Conservation (phyloP, 2,329 filamentous ascomycete genomes). For the Cladophialophora carrionii region DNA sequence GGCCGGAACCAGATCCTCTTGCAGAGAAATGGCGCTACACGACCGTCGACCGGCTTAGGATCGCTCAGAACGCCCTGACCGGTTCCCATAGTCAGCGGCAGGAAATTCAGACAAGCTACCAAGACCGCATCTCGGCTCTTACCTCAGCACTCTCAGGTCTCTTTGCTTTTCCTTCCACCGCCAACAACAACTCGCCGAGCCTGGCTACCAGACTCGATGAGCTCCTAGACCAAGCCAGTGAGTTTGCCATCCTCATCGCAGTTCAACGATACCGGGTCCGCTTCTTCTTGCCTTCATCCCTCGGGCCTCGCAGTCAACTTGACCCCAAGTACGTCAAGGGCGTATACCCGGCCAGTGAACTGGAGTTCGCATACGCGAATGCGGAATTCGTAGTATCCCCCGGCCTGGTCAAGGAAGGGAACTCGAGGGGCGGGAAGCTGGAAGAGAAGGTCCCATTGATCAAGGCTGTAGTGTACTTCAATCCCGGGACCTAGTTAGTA, state of each 20-base stretch:
- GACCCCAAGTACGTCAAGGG: not conserved
- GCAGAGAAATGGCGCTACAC: constrained; percentile 5
- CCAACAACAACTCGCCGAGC: not conserved
- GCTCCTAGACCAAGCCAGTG: not conserved
- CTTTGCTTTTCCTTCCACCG: no score
- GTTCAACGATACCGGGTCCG: constrained; percentile 1
- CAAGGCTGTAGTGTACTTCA: constrained; percentile 6
- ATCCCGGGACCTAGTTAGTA: no score
- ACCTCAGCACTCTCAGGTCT: not conserved
- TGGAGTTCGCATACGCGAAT: not conserved
- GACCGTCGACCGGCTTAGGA: constrained; percentile 1
- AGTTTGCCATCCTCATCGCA: not conserved
- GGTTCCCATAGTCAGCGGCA: not conserved
- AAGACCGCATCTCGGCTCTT: not conserved
- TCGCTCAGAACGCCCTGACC: no score
- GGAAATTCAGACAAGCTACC: not conserved
- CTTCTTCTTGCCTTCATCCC: not conserved
- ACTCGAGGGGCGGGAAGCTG: not conserved
- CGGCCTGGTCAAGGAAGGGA: not conserved
- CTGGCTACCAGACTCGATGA: not conserved
- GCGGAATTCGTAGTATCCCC: constrained; percentile 1
- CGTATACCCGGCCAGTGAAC: not conserved
- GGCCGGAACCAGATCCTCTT: not conserved
- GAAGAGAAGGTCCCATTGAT: not conserved
- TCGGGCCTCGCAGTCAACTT: not conserved